Evolutionary conservation across 352 stramenopile genomes (phyloP), one percentile per base, ranked within the genome.

Genomic region (Aphanomyces euteiches): DNA sequence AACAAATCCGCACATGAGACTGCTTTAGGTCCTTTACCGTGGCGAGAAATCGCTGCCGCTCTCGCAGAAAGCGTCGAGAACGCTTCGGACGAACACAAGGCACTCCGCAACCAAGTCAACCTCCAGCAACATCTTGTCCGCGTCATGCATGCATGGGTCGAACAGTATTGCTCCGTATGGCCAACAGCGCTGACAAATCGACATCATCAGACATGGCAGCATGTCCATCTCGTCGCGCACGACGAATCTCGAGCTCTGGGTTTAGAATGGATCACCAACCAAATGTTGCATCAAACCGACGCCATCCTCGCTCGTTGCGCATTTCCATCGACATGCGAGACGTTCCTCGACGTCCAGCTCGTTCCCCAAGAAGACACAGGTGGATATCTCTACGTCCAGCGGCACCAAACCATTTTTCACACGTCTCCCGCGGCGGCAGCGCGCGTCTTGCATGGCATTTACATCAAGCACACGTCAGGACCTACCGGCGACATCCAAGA

Each of bases 241-340:
- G 63, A 69, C 6, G 17, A 28, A 28, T 69, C 63, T 13, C 47
- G 63, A 13, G 12, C 12, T 4, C 50, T 59, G 1, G 63, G 63
- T 19, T 69, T 69, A 45, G 63, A 69, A 15, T 69, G 63, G 63
- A 69, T 69, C 37, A 69, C 63, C 34, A 60, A 69, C 21, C 63
- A 69, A 21, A 69, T 69, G 63, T 37, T 69, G 3, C 63, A 69
- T 37, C 63, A 69, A 17, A 69, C 63, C 0, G 12, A 10, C 6
- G 38, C 34, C 36, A 45, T 69, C 34, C 36, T 69, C 28, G 63
- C 56, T 6, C 13, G 43, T 19, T 69, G 63, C 41, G 63, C 47
- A 5, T 69, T 69, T 21, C 63, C 63, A 39, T 34, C 47, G 5
- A 47, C 38, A 10, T 17, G 28, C 13, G 15, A 38, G 8, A 43